A percentile compares a stretch with the other conserved stretches of the same genome.
Conservation (phyloP, 1,139 yeast species). For the Pichia sp. region DNA sequence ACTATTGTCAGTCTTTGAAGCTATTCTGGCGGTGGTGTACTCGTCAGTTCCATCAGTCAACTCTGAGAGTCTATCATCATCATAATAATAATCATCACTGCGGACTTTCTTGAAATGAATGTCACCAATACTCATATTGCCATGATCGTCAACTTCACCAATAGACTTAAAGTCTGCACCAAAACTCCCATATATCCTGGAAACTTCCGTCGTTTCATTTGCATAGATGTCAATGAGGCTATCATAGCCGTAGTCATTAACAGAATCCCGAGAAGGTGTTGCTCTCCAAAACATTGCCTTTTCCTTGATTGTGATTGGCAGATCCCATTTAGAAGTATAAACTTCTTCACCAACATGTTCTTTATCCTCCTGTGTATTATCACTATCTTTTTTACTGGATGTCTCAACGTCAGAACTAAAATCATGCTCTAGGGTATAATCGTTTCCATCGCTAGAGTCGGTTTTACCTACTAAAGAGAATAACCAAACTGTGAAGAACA, state of each 20-base stretch:
- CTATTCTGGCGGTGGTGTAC: background rate
- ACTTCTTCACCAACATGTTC: background rate
- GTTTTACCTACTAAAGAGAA: background rate
- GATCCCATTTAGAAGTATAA: slow-evolving; percentile 5
- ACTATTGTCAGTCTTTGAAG: background rate
- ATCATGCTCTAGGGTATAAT: background rate
- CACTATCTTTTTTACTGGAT: too few relatives aligned
- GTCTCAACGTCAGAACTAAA: background rate
- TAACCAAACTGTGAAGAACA: background rate
- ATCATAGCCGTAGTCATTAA: slow-evolving; percentile 1
- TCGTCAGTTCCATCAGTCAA: background rate
- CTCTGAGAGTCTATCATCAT: background rate
- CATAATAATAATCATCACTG: background rate
- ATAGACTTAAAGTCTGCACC: background rate
- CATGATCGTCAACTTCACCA: background rate
- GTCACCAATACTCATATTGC: background rate
- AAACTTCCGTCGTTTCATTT: background rate
- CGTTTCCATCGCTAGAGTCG: background rate
- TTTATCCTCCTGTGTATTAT: background rate
- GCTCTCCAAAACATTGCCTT: slow-evolving; percentile 9
- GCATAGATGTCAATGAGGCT: slow-evolving; percentile 8
- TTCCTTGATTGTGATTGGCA: slow-evolving; percentile 3
- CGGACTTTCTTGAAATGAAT: background rate
- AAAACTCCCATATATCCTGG: background rate
- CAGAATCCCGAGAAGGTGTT: background rate